phyloP scores from a whole-genome alignment of 2,329 filamentous ascomycete genomes.

The Remersonia thermophila region DNA sequence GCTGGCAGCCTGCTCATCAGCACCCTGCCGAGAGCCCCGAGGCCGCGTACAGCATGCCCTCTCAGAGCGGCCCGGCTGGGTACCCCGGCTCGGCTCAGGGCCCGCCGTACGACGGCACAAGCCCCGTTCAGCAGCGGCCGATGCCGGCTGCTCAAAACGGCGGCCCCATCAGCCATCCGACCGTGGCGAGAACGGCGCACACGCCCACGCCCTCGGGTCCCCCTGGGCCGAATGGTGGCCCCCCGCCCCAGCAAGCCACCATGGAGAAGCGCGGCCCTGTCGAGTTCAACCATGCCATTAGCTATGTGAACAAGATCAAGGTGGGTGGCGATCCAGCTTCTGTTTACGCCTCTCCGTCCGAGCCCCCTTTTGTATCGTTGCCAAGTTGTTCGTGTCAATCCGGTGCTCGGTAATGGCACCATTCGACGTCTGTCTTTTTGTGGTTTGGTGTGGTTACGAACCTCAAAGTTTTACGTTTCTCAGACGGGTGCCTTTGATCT shows the following conservation, averaged over 20 bases:
- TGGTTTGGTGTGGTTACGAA: too few species aligned
- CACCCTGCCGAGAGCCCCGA: constrained; percentile 53
- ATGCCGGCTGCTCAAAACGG: constrained; percentile 23
- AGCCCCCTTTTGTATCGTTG: too few species aligned
- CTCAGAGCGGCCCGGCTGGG: constrained; percentile 33
- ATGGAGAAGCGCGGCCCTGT: constrained; percentile 85
- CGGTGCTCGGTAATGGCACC: too few species aligned
- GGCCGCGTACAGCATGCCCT: constrained; percentile 46
- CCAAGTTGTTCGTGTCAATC: too few species aligned
- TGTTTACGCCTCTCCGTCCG: constrained; percentile 4
- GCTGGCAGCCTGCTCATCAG: constrained; percentile 42
- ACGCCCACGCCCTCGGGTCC: constrained; percentile 47
- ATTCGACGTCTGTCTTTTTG: too few species aligned
- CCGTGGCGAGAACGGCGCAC: constrained; percentile 39
- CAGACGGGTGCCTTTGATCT: too few species aligned
- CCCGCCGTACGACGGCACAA: constrained; percentile 21
- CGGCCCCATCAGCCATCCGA: constrained; percentile 29
- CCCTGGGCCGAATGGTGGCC: constrained; percentile 49
- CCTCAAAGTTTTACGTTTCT: too few species aligned
- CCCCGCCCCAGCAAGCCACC: constrained; percentile 44
- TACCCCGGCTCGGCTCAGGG: constrained; percentile 32
- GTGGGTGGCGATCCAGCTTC: constrained; percentile 37
- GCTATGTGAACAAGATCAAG: constrained; percentile 99
- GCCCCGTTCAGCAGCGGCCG: constrained; percentile 20
- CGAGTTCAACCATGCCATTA: constrained; percentile 98